phyloP scores from a whole-genome alignment of 129 eudicot species.

The Centaurea solstitialis region DNA sequence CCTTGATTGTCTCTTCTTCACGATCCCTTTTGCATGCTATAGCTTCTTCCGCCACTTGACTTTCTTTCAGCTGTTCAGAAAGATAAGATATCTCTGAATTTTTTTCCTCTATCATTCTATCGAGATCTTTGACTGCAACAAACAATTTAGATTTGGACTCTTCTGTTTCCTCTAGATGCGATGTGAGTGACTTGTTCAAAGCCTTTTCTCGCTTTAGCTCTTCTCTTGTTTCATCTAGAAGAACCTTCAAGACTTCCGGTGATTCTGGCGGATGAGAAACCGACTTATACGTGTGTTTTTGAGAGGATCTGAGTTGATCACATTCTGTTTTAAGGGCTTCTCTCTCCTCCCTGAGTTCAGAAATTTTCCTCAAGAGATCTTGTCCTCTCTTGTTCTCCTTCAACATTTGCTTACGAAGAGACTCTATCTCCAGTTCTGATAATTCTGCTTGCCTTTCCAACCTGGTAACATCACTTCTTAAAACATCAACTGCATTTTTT shows the following conservation, averaged over 20 bases:
- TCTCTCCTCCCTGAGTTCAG: conserved; percentile 54
- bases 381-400: conserved; percentile 81
- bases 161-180: conserved; percentile 53
- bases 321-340: conserved; percentile 55
- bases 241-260: conserved; percentile 21
- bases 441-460: conserved; percentile 74
- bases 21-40: conserved; percentile 19
- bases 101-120: conserved; percentile 54
- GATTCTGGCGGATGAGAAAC: conserved; percentile 11
- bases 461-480: conserved; percentile 46
- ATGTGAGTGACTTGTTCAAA: conserved; percentile 43
- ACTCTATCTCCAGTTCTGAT: conserved; percentile 73
- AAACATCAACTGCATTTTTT: conserved; percentile 27
- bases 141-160: conserved; percentile 74
- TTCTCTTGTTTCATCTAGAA: conserved; percentile 34
- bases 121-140: conserved; percentile 59
- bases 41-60: conserved; percentile 23
- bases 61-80: conserved; percentile 42
- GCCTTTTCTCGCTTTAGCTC: conserved; percentile 52
- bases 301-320: conserved; percentile 42
- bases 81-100: conserved; percentile 46
- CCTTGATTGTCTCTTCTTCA: conserved; percentile 30
- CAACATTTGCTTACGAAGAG: conserved; percentile 74
- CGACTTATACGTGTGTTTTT: conserved; percentile 12
- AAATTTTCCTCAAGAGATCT: conserved; percentile 46